Evolutionary conservation across 371 early-diverging fungal species (phyloP).

Genomic region (Haplosporangium sp.): DNA sequence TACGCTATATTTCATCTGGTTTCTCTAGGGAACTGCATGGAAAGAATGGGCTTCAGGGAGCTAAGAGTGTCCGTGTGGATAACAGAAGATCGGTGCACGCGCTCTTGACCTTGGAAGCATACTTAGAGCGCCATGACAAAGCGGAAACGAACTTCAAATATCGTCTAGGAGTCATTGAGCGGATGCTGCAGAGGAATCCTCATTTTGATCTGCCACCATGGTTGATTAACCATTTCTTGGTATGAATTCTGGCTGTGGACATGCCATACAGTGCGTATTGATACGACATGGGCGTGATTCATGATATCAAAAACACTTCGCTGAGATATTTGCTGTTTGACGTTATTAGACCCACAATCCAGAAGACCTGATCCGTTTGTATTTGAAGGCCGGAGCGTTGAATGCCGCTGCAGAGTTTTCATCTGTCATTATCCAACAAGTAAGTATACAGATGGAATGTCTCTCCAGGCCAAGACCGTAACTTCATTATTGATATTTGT

Average conservation of each 20-base stretch:
- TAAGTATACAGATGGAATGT: conserved; percentile 4
- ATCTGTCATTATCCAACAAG: conserved; percentile 25
- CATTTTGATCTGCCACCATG: conserved; percentile 44
- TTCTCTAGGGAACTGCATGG: conserved; percentile 15
- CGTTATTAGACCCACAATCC: conserved; percentile 34
- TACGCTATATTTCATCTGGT: neutral
- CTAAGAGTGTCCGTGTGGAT: conserved; percentile 2
- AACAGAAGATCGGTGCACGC: conserved; percentile 15
- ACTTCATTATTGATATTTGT: neutral
- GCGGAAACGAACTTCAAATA: conserved; percentile 30
- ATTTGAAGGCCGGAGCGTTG: conserved; percentile 31
- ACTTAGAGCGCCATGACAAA: conserved; percentile 37
- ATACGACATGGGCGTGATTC: neutral
- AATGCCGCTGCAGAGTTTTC: conserved; percentile 39
- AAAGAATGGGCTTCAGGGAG: conserved; percentile 14
- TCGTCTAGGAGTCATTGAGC: conserved; percentile 23
- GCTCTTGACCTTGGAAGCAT: conserved; percentile 21
- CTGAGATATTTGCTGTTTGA: neutral
- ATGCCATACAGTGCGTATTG: neutral
- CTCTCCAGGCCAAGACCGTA: neutral
- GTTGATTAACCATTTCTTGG: conserved; percentile 43
- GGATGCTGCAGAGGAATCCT: conserved; percentile 25
- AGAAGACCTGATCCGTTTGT: conserved; percentile 49
- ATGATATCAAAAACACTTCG: no score
- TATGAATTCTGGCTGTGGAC: conserved; percentile 5